A percentile compares a stretch with the other conserved stretches of the same genome.
phyloP scores from a whole-genome alignment of 2,329 filamentous ascomycete genomes.

The Chrysoporthe austroafricana region DNA sequence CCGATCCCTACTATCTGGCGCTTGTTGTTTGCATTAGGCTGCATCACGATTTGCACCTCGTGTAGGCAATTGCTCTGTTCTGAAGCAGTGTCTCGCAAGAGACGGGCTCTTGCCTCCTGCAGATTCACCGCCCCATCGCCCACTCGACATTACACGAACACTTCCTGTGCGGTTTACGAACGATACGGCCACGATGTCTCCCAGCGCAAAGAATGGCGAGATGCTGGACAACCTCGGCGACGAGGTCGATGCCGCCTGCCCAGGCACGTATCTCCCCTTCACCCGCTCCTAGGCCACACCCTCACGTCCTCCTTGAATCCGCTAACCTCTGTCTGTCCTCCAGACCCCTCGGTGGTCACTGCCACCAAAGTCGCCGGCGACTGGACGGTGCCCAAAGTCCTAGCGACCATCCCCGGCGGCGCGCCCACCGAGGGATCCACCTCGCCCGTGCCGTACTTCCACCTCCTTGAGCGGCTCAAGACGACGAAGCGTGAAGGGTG shows the following conservation, averaged over 20 bases:
- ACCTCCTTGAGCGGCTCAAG: conserved; percentile 91
- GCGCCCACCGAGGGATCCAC: conserved; percentile 62
- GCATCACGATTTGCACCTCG: background rate
- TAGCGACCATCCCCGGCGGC: conserved; percentile 64
- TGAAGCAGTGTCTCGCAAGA: background rate
- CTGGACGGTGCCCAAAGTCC: conserved; percentile 65
- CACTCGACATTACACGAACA: background rate
- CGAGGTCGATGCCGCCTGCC: conserved; percentile 18
- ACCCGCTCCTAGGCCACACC: no score
- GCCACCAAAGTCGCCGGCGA: conserved; percentile 47
- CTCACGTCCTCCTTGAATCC: background rate
- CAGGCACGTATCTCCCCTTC: conserved; percentile 15
- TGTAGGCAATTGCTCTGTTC: background rate
- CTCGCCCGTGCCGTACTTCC: conserved; percentile 90
- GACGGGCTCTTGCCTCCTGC: background rate
- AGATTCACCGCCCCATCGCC: background rate
- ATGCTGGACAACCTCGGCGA: conserved; percentile 9
- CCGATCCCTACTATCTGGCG: background rate
- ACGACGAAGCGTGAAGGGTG: conserved; percentile 96
- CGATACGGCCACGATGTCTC: conserved; percentile 16
- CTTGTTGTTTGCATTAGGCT: background rate
- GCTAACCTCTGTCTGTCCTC: background rate
- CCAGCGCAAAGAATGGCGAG: conserved; percentile 22
- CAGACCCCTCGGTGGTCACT: conserved; percentile 42
- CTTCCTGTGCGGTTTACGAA: background rate